phyloP scores from a whole-genome alignment of 768 basidiomycete species.

The Hypholoma fasciculare region DNA sequence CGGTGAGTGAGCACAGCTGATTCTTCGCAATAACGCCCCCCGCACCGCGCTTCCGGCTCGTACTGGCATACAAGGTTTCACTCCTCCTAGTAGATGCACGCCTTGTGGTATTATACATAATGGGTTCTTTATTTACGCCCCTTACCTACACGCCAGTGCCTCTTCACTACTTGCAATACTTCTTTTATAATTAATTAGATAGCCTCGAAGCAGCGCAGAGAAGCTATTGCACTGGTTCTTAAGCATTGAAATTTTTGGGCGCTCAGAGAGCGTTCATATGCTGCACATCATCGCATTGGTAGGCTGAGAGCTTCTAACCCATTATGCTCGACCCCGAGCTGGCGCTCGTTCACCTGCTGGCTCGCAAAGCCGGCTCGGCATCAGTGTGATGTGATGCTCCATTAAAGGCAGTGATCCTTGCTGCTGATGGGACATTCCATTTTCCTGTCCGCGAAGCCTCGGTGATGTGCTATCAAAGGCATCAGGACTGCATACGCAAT shows the following conservation, averaged over 20 bases:
- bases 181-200: background rate
- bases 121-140: background rate
- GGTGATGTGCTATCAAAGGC: background rate
- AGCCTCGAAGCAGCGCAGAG: background rate
- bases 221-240: background rate
- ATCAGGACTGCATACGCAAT: background rate
- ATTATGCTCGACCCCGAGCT: no score
- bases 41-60: background rate
- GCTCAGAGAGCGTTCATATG: background rate
- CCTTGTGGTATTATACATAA: background rate
- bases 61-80: background rate
- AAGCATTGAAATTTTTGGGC: background rate
- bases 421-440: background rate
- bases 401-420: background rate
- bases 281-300: background rate
- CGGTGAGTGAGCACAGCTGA: background rate
- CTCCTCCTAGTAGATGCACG: background rate
- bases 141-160: background rate
- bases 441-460: background rate
- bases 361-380: background rate
- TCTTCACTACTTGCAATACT: background rate
- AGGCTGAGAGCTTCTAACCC: background rate
- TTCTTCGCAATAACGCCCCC: background rate
- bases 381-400: background rate
- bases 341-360: no score